A percentile compares a stretch with the other conserved stretches of the same genome.
phyloP scores from a whole-genome alignment of 495 filamentous ascomycete genomes.

The Penicillium nucicola region DNA sequence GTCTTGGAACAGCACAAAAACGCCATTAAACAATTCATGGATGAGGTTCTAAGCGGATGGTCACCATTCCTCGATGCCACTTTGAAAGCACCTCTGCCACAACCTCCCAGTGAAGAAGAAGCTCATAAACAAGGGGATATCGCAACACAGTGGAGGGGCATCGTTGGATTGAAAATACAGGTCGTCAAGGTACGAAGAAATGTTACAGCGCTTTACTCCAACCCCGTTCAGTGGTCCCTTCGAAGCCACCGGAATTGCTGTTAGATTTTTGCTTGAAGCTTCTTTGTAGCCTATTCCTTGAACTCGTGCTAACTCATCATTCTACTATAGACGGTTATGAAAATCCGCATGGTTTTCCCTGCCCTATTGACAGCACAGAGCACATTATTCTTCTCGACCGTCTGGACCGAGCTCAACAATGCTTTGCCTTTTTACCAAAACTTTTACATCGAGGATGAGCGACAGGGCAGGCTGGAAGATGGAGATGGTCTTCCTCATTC shows the following conservation, averaged over 20 bases:
- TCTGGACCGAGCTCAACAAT: conserved; percentile 79
- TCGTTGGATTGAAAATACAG: conserved; percentile 83
- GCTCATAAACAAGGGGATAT: conserved; percentile 47
- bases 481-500: conserved; percentile 89
- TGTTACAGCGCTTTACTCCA: too few species aligned
- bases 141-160: conserved; percentile 64
- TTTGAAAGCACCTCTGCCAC: conserved; percentile 68
- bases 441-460: conserved; percentile 80
- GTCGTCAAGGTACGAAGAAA: conserved; percentile 63
- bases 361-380: conserved; percentile 76
- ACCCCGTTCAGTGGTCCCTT: too few species aligned
- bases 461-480: conserved; percentile 85
- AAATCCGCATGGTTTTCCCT: conserved; percentile 81
- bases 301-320: conserved; percentile 5
- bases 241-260: too few species aligned
- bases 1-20: conserved; percentile 85
- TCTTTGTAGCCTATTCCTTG: neutral
- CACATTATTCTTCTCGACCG: conserved; percentile 71
- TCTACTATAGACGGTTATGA: conserved; percentile 72
- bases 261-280: too few species aligned
- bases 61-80: conserved; percentile 78
- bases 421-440: conserved; percentile 68
- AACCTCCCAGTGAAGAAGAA: conserved; percentile 54
- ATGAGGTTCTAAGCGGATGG: conserved; percentile 78
- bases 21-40: conserved; percentile 83